Percentiles rank a stretch among this genome's conserved stretches.
Evolutionary conservation across 2,329 filamentous ascomycete genomes (phyloP).

Genomic region (Fonsecaea monophora): DNA sequence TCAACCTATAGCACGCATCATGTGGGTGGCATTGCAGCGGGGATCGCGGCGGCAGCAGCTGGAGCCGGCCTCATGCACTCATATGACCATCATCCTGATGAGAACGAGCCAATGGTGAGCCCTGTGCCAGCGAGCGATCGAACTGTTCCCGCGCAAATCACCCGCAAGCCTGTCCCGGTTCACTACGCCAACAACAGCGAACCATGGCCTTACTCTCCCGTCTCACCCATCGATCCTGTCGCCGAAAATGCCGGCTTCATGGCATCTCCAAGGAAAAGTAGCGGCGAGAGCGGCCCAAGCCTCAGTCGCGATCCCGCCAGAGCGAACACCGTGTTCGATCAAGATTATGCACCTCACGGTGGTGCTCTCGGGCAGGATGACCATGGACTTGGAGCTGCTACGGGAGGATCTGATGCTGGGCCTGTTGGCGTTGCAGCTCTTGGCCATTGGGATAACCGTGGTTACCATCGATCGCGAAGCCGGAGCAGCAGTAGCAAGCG

Average conservation of each 20-base stretch:
- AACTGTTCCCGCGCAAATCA: constrained; percentile 16
- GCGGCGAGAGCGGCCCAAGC: constrained; percentile 20
- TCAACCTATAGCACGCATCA: constrained; percentile 15
- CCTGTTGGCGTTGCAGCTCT: constrained; percentile 24
- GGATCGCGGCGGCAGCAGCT: constrained; percentile 33
- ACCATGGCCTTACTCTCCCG: constrained; percentile 34
- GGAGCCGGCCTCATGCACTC: constrained; percentile 31
- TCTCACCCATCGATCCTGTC: constrained; percentile 28
- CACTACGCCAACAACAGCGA: constrained; percentile 30
- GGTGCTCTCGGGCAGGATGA: constrained; percentile 8
- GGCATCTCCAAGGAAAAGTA: constrained; percentile 12
- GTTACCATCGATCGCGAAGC: constrained; percentile 23
- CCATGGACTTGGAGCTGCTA: constrained; percentile 12
- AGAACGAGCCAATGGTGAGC: constrained; percentile 13
- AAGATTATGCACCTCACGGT: constrained; percentile 19
- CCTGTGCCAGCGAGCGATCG: not conserved
- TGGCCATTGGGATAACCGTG: constrained; percentile 17
- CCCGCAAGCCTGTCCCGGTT: constrained; percentile 33
- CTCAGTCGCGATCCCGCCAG: constrained; percentile 28
- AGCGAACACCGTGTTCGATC: constrained; percentile 32
- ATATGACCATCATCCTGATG: constrained; percentile 21
- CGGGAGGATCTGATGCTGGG: constrained; percentile 22
- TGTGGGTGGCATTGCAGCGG: constrained; percentile 27
- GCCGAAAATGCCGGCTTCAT: constrained; percentile 9
- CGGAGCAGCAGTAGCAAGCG: constrained; percentile 23